phyloP scores from a whole-genome alignment of 2,329 filamentous ascomycete genomes.

The Aspergillus intermedius region DNA sequence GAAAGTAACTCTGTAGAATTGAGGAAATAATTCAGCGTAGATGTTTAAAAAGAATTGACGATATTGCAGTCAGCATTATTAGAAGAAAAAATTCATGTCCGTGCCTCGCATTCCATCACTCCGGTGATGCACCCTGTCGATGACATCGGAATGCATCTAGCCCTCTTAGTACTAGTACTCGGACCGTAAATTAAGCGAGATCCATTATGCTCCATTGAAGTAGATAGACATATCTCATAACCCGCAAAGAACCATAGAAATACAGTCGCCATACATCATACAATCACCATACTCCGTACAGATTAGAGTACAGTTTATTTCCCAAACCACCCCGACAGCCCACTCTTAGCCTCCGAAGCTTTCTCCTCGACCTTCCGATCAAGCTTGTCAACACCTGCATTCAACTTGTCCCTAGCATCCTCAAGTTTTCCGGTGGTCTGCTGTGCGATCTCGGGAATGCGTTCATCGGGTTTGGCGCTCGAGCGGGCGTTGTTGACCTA shows the following conservation, averaged over 20 bases:
- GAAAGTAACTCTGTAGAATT: background rate
- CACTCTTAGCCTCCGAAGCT: slow-evolving; percentile 74
- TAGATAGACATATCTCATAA: background rate
- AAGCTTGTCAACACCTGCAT: slow-evolving; percentile 62
- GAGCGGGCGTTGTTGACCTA: slow-evolving; percentile 58
- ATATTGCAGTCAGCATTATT: background rate
- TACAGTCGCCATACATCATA: background rate
- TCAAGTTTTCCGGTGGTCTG: slow-evolving; percentile 52
- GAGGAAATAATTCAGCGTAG: background rate
- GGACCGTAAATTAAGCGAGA: background rate
- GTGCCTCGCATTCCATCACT: slow-evolving; percentile 1
- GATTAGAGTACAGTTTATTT: slow-evolving; percentile 16
- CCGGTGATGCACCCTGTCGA: background rate
- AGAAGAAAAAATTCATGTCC: background rate
- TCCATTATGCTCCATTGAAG: background rate
- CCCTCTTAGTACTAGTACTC: no score
- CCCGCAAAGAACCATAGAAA: background rate
- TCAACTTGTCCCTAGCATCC: slow-evolving; percentile 39
- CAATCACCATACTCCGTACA: background rate
- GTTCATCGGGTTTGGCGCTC: slow-evolving; percentile 52
- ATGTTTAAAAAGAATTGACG: background rate
- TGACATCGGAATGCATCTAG: background rate
- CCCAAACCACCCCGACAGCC: slow-evolving; percentile 80
- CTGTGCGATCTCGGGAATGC: slow-evolving; percentile 54
- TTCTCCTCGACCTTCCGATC: slow-evolving; percentile 75